phyloP scores from a whole-genome alignment of 2,329 filamentous ascomycete species.

The Talaromyces sp. region DNA sequence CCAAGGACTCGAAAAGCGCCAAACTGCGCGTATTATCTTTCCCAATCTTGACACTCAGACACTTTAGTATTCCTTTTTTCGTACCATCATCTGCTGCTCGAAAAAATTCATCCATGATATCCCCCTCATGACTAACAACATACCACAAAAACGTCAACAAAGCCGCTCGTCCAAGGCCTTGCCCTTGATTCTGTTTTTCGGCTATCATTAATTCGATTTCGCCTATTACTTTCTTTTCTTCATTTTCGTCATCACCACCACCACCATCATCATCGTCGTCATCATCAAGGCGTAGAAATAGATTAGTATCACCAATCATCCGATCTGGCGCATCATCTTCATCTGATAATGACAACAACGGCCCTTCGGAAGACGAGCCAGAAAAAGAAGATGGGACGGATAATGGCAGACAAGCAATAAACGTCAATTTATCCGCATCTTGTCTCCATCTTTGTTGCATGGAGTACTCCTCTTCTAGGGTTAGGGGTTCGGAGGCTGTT shows the following conservation, averaged over 20 bases:
- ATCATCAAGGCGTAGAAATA: slow-evolving; percentile 66
- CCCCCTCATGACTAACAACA: slow-evolving; percentile 49
- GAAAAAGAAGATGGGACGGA: too few relatives aligned
- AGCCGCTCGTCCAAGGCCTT: slow-evolving; percentile 61
- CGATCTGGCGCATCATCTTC: slow-evolving; percentile 50
- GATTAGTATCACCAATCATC: slow-evolving; percentile 72
- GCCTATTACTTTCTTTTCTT: slow-evolving; percentile 45
- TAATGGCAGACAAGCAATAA: slow-evolving; percentile 66
- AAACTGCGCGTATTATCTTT: slow-evolving; percentile 54
- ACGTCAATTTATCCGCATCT: slow-evolving; percentile 83
- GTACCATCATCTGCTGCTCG: slow-evolving; percentile 12
- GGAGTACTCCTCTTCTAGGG: slow-evolving; percentile 73
- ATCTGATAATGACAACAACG: slow-evolving; percentile 20
- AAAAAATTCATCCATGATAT: slow-evolving; percentile 56
- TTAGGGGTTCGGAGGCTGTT: slow-evolving; percentile 82
- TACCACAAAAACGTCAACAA: slow-evolving; percentile 67
- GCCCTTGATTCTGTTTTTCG: slow-evolving; percentile 49
- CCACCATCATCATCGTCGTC: slow-evolving; percentile 40
- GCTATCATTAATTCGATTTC: slow-evolving; percentile 90
- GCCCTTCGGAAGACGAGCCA: neutral
- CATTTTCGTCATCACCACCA: slow-evolving; percentile 13
- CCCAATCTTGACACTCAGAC: slow-evolving; percentile 59
- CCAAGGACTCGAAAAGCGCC: slow-evolving; percentile 55
- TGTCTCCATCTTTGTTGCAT: slow-evolving; percentile 87
- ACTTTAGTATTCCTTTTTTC: slow-evolving; percentile 25